Conservation (phyloP, 768 basidiomycete genomes). For the Podaxis sp. region DNA sequence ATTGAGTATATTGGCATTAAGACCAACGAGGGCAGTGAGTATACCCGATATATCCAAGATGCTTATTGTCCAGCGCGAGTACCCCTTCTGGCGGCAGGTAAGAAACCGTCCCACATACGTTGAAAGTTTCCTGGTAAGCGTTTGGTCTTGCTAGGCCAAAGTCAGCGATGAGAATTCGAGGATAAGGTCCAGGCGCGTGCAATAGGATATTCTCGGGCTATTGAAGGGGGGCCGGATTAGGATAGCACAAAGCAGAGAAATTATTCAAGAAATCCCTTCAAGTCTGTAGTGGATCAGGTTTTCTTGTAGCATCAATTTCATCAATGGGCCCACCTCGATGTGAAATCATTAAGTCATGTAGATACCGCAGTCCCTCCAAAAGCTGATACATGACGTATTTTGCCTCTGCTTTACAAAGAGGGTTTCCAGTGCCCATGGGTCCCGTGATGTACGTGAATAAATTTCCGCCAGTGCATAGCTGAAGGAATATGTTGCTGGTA, state of each 20-base stretch:
- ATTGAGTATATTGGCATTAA: not conserved
- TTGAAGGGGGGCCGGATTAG: not conserved
- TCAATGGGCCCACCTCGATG: slow-evolving; percentile 61
- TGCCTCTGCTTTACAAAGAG: slow-evolving; percentile 75
- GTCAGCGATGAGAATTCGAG: slow-evolving; percentile 82
- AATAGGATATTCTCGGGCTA: slow-evolving; percentile 87
- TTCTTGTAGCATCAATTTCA: not conserved
- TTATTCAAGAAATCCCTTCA: slow-evolving; percentile 49
- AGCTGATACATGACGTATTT: slow-evolving; percentile 85
- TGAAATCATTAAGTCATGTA: slow-evolving; percentile 71
- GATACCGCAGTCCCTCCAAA: slow-evolving; percentile 65
- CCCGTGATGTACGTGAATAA: slow-evolving; percentile 83
- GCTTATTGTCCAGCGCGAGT: slow-evolving; percentile 71
- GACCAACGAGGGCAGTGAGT: not conserved
- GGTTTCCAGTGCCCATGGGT: slow-evolving; percentile 46
- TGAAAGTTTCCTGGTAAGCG: slow-evolving; percentile 79
- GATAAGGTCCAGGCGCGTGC: slow-evolving; percentile 78
- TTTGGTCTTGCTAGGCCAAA: slow-evolving; percentile 82
- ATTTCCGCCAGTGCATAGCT: slow-evolving; percentile 84
- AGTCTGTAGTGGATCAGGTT: slow-evolving; percentile 38
- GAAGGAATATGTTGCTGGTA: slow-evolving; percentile 75
- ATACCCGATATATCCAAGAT: slow-evolving; percentile 65
- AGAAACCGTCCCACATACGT: slow-evolving; percentile 85
- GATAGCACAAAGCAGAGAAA: not conserved
- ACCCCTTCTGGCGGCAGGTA: slow-evolving; percentile 88